Base-by-base conservation (phyloP, 176 grass and related monocot species). In the Carex parvula region DNA sequence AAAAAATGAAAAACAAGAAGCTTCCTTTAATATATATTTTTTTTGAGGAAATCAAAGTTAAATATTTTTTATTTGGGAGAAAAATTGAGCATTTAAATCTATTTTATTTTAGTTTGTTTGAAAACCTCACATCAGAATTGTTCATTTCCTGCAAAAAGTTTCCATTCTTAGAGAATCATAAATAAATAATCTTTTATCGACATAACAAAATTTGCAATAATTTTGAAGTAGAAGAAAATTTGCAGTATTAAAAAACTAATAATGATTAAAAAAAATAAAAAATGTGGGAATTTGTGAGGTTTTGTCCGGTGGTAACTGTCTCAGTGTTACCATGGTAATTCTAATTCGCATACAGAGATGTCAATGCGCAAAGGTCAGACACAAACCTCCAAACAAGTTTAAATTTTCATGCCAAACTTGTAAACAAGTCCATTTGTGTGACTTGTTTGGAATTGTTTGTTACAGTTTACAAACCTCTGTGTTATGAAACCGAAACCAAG, bases 241-340 rank as follows among this genome's bases (percentile, higher is more conserved):
- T 39, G 37, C 37, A 39, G 37, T 59, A 42, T 17, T 63, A 60
- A 32, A 60, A 13, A 81, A 21, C 4, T 54, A 54, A 83, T 16
- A 24, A 68, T 0, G 14, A 18, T 67, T 39, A 39, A 53, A 29
- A n/a, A 83, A 67, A 26, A 30, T 54, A 82, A 29, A 29, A 35
- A 39, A 39, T 39, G 11, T 83, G 24, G 80, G 80, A 83, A 83
- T 83, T 66, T 68, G 80, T 83, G 80, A 65, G 11, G 24, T 65
- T 83, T 83, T 83, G 80, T 83, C 80, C 2, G 5, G 62, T 67
- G 42, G 80, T 55, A 66, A 67, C 41, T 68, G 80, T 83, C 80
- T 18, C 39, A 29, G 48, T 83, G 20, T 68, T 83, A 6, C 18
- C 58, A 44, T 81, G 59, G 79, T 59, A 81, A 37, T 42, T 81